Evolutionary conservation across 1,139 yeast genomes (phyloP).

Genomic region (Eremothecium gossypii): DNA sequence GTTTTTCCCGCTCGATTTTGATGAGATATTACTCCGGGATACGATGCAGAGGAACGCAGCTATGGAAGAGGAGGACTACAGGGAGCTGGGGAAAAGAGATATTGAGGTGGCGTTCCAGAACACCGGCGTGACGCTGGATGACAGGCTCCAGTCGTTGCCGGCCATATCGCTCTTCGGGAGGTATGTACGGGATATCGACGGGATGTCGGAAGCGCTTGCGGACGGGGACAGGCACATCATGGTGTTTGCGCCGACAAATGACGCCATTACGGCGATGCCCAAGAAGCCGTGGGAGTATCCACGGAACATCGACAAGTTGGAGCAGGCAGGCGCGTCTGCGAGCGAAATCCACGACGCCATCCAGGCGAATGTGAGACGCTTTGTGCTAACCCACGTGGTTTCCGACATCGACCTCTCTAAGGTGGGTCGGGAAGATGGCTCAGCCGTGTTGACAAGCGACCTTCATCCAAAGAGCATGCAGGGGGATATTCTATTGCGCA

Average conservation of each 20-base stretch:
- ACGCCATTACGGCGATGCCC: conserved; percentile 37
- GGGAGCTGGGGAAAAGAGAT: too few species aligned
- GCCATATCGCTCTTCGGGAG: conserved; percentile 18
- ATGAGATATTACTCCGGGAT: too few species aligned
- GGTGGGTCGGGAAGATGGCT: conserved; percentile 7
- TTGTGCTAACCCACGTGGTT: conserved; percentile 47
- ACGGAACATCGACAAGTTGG: conserved; percentile 30
- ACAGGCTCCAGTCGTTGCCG: conserved; percentile 15
- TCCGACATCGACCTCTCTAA: conserved; percentile 20
- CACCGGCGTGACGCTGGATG: conserved; percentile 11
- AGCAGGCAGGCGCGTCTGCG: conserved; percentile 23
- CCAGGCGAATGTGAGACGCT: conserved; percentile 39
- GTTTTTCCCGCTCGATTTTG: too few species aligned
- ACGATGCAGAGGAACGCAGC: too few species aligned
- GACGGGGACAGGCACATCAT: conserved; percentile 25
- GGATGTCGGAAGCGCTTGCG: conserved; percentile 10
- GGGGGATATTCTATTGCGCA: conserved; percentile 37
- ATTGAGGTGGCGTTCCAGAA: not conserved
- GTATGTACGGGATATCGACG: conserved; percentile 18
- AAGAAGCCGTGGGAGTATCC: conserved; percentile 71
- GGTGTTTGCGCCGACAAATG: conserved; percentile 54
- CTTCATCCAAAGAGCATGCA: conserved; percentile 29
- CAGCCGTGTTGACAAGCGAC: conserved; percentile 21
- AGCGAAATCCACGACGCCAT: conserved; percentile 38
- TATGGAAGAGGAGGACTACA: too few species aligned